These are phyloP conservation scores for Paecilomyces niveus DNA, from an alignment of 2,329 filamentous ascomycete species.

Conservation along the genomic window DNA sequence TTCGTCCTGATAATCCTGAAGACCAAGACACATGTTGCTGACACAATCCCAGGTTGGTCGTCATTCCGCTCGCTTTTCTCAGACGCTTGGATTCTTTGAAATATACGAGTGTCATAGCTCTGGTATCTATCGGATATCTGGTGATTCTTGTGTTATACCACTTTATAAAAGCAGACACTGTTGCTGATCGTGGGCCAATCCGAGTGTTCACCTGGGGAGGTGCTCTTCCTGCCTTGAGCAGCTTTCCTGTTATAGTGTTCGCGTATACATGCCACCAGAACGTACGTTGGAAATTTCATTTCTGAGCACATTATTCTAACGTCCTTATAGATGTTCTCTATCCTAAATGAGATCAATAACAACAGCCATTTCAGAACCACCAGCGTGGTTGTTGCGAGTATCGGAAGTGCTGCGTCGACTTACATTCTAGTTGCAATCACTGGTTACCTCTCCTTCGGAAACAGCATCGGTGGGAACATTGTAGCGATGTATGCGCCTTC, in stretches of 20 bases:
- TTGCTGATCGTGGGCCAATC: slow-evolving; percentile 66
- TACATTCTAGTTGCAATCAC: slow-evolving; percentile 92
- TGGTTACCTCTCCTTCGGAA: slow-evolving; percentile 91
- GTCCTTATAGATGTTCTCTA: slow-evolving; percentile 82
- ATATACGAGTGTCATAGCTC: slow-evolving; percentile 87
- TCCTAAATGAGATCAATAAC: slow-evolving; percentile 87
- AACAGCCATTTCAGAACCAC: slow-evolving; percentile 73
- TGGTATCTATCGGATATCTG: slow-evolving; percentile 89
- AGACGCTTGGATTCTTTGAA: slow-evolving; percentile 90
- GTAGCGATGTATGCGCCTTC: slow-evolving; percentile 80
- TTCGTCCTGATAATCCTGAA: slow-evolving; percentile 30
- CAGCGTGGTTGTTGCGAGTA: slow-evolving; percentile 72
- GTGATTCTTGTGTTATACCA: slow-evolving; percentile 91
- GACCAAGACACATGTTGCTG: slow-evolving; percentile 6
- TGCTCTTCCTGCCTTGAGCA: slow-evolving; percentile 69
- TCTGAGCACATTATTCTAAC: slow-evolving; percentile 4
- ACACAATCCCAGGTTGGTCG: slow-evolving; percentile 57
- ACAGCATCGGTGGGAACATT: slow-evolving; percentile 85
- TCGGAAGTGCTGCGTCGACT: slow-evolving; percentile 77
- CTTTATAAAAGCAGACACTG: slow-evolving; percentile 69
- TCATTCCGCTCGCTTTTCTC: slow-evolving; percentile 91
- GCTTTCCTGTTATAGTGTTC: slow-evolving; percentile 92
- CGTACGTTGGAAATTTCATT: slow-evolving; percentile 43
- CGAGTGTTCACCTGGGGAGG: slow-evolving; percentile 73
- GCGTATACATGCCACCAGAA: slow-evolving; percentile 99